These are phyloP conservation scores for Yamadazyma ubonensis DNA, from an alignment of 805 yeast genomes.

Conservation along the genomic window DNA sequence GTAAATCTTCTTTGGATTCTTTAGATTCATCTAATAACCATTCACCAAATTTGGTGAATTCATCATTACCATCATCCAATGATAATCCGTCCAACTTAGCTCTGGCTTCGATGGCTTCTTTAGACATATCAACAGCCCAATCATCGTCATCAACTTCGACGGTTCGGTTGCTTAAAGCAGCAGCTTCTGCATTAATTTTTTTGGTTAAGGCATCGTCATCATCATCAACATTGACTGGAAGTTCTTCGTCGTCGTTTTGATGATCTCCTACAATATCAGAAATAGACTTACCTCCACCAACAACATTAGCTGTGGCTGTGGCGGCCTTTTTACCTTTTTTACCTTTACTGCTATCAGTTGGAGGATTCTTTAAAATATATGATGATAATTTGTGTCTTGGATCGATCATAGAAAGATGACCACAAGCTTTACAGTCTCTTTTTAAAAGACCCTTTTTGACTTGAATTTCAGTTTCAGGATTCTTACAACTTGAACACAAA, in stretches of 20 bases:
- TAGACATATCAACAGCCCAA: conserved; percentile 97
- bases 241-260: conserved; percentile 27
- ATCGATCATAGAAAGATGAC: conserved; percentile 80
- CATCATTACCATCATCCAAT: conserved; percentile 44
- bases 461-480: conserved; percentile 94
- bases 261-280: conserved; percentile 66
- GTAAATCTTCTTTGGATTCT: conserved; percentile 58
- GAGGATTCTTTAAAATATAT: conserved; percentile 87
- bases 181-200: conserved; percentile 82
- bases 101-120: conserved; percentile 91
- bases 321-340: conserved; percentile 75
- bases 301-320: conserved; percentile 85
- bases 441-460: conserved; percentile 72
- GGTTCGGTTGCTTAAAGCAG: conserved; percentile 47
- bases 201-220: conserved; percentile 75
- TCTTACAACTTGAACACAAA: conserved; percentile 90
- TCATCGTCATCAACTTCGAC: conserved; percentile 82
- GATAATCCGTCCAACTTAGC: conserved; percentile 73
- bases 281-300: conserved; percentile 82
- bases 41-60: conserved; percentile 79
- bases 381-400: conserved; percentile 84
- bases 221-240: conserved; percentile 41
- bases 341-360: conserved; percentile 51
- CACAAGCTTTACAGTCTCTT: conserved; percentile 98
- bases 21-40: conserved; percentile 66